Percentiles rank a stretch among this genome's conserved stretches.
Conservation (phyloP, 2,329 filamentous ascomycete species). For the Paracorniculantispora psalliotae region DNA sequence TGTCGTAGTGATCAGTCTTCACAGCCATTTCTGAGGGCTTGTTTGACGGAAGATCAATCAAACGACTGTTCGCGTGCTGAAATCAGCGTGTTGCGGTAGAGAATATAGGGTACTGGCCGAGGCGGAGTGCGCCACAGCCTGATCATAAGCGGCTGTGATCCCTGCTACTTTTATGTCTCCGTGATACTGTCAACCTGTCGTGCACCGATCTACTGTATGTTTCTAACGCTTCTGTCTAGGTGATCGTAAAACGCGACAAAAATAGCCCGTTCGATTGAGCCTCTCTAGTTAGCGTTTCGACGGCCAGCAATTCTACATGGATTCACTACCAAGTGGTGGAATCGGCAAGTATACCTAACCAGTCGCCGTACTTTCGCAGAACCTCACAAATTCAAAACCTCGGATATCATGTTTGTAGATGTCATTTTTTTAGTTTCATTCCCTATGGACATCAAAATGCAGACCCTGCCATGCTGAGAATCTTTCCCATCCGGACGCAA, state of each 20-base stretch:
- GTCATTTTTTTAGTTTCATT: conserved; percentile 15
- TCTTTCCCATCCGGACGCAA: conserved; percentile 40
- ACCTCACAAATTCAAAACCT: neutral
- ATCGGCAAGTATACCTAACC: too few species aligned
- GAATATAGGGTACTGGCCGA: neutral
- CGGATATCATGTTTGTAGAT: conserved; percentile 1
- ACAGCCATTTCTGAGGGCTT: neutral
- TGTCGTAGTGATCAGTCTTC: neutral
- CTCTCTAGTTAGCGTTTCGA: too few species aligned
- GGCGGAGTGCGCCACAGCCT: too few species aligned
- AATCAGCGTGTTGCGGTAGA: too few species aligned
- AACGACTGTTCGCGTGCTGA: neutral
- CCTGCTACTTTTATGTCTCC: neutral
- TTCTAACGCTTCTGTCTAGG: too few species aligned
- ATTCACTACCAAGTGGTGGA: too few species aligned
- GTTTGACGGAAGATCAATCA: neutral
- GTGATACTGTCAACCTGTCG: too few species aligned
- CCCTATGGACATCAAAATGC: conserved; percentile 17
- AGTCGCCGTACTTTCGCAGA: too few species aligned
- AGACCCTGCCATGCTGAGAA: conserved; percentile 35
- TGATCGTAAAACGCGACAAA: too few species aligned
- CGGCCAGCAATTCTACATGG: too few species aligned
- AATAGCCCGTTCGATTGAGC: too few species aligned
- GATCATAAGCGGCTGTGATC: neutral
- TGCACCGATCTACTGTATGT: too few species aligned